Percentiles rank a stretch among this genome's conserved stretches.
Conservation (phyloP, 2,329 filamentous ascomycete species). For the Aotearoamyces nothofagi region DNA sequence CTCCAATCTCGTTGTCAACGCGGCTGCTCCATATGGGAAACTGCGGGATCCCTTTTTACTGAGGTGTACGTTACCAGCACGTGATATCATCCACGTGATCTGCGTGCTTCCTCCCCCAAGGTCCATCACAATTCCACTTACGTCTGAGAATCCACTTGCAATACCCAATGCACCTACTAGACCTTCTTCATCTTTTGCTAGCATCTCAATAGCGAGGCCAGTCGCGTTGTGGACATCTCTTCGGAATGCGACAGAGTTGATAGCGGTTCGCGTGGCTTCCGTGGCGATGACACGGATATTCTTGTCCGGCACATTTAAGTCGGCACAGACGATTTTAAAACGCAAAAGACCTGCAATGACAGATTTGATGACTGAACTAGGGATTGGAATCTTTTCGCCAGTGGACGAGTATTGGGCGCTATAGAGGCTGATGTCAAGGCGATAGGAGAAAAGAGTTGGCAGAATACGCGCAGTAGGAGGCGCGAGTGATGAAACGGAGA, state of each 20-base stretch:
- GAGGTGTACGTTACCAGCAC: slow-evolving; percentile 31
- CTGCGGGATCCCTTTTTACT: slow-evolving; percentile 42
- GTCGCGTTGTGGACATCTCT: slow-evolving; percentile 34
- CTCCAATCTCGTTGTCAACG: slow-evolving; percentile 38
- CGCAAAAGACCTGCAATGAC: slow-evolving; percentile 35
- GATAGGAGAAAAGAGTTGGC: slow-evolving; percentile 39
- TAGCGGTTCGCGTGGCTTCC: slow-evolving; percentile 47
- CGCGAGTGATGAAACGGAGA: slow-evolving; percentile 47
- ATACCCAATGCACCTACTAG: slow-evolving; percentile 50
- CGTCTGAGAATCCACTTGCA: slow-evolving; percentile 42
- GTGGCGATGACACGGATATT: slow-evolving; percentile 48
- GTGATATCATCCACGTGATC: slow-evolving; percentile 47
- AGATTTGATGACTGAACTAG: slow-evolving; percentile 29
- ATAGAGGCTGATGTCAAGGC: slow-evolving; percentile 46
- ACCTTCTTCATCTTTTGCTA: slow-evolving; percentile 53
- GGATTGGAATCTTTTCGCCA: slow-evolving; percentile 33
- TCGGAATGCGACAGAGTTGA: slow-evolving; percentile 41
- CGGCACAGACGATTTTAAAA: slow-evolving; percentile 40
- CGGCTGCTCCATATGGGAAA: slow-evolving; percentile 56
- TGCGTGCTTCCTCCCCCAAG: slow-evolving; percentile 56
- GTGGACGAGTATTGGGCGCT: slow-evolving; percentile 39
- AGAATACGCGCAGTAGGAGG: slow-evolving; percentile 43
- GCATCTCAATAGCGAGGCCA: slow-evolving; percentile 42
- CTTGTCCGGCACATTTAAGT: slow-evolving; percentile 36
- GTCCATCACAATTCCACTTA: slow-evolving; percentile 58